Evolutionary conservation across 1,284 basidiomycete genomes (phyloP).

Genomic region (Marasmius fiardii): DNA sequence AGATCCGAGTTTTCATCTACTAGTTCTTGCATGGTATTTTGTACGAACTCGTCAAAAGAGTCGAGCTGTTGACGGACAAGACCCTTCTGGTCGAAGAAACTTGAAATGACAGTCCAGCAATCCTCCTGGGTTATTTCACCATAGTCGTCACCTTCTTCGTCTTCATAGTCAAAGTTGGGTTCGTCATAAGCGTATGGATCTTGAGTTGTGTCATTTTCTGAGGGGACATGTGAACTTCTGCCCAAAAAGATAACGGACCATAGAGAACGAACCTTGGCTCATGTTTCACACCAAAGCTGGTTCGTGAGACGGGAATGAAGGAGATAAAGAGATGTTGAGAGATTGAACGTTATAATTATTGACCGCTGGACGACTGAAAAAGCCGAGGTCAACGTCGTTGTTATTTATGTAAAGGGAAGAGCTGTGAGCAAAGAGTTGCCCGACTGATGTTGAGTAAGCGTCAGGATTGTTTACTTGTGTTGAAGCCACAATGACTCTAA

Average conservation of each 20-base stretch:
- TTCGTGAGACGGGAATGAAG: neutral
- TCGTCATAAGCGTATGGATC: slow-evolving; percentile 57
- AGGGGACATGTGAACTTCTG: slow-evolving; percentile 11
- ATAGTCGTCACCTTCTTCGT: slow-evolving; percentile 61
- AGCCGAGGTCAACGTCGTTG: neutral
- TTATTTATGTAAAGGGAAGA: neutral
- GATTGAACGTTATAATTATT: neutral
- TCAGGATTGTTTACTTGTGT: neutral
- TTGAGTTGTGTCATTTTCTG: slow-evolving; percentile 46
- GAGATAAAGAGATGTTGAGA: neutral
- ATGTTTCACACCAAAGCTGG: slow-evolving; percentile 21
- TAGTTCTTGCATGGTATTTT: slow-evolving; percentile 99
- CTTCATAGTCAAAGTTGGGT: slow-evolving; percentile 51
- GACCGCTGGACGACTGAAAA: neutral
- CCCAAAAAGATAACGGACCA: neutral
- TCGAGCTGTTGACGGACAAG: slow-evolving; percentile 97
- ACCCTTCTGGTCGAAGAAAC: slow-evolving; percentile 97
- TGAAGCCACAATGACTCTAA: neutral
- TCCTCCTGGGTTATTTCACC: slow-evolving; percentile 90
- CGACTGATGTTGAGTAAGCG: too few species aligned
- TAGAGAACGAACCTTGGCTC: slow-evolving; percentile 47
- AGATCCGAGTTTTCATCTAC: slow-evolving; percentile 95
- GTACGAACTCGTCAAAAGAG: slow-evolving; percentile 99
- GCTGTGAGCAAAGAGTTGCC: neutral
- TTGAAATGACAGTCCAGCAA: slow-evolving; percentile 93